Base-by-base conservation (phyloP, 345 rosid genomes). In the Salix purpurea region DNA sequence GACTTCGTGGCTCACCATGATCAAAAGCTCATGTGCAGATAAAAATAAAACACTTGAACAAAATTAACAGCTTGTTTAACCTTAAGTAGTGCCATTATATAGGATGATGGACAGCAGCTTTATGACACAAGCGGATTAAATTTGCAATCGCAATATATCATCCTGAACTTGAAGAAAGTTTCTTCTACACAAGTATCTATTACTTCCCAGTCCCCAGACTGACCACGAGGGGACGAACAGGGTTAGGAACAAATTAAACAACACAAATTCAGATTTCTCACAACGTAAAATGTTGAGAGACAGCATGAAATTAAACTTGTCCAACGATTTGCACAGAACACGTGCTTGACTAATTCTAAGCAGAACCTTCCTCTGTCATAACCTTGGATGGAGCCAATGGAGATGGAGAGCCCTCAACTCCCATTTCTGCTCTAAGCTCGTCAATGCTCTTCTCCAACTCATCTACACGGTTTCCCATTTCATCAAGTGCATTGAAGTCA, bases 361-460 rank as follows among this genome's bases (percentile, higher is more conserved):
- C 83, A 39, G 88, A 85, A 32, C 82, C 88, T 77, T 87, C 91
- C 30, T 83, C 87, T 73, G 77, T 66, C 76, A 74, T 84, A 28
- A 40, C 77, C 89, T 88, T 86, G 34, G 88, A 80, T 48, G 88
- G 83, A 66, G 79, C 60, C 74, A 79, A 71, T 15, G 93, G 88
- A 34, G 93, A 85, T 48, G 94, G 90, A 50, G 93, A 80, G 74
- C 90, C 90, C 73, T 92, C 95, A 71, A 89, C 86, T 23, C 91
- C 95, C 91, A 89, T 85, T 79, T 87, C 91, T 72, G 89, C 70
- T 77, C 81, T 83, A 69, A 92, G 89, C 64, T 90, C 97, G 36
- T 89, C 89, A 83, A 94, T 86, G 88, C 92, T 91, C 82, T 89
- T 91, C 87, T 94, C 97, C 83, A 91, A 83, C 78, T 94, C 93